Evolutionary conservation across 208 protist genomes (phyloP).

Genomic region (Crithidia expoeki): DNA sequence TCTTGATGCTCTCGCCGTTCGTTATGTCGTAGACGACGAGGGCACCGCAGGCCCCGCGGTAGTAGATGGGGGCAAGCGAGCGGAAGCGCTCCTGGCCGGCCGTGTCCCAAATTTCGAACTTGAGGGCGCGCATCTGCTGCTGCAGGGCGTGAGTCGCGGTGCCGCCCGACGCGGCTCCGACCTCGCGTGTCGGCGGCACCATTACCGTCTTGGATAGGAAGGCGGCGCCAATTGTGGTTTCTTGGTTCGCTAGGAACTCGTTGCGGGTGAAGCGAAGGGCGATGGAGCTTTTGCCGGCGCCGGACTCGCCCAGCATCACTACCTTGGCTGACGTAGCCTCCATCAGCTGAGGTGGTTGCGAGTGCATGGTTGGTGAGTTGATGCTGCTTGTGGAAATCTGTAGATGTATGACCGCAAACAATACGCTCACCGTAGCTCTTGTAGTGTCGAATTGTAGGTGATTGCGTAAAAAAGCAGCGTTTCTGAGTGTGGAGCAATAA

Average conservation of each 20-base stretch:
- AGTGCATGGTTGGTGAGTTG: constrained; percentile 8
- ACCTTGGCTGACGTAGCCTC: constrained; percentile 80
- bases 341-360: constrained; percentile 28
- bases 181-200: constrained; percentile 44
- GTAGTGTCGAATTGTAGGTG: neutral
- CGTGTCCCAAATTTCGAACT: constrained; percentile 94
- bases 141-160: constrained; percentile 17
- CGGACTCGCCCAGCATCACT: constrained; percentile 89
- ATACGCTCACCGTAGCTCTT: neutral
- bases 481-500: too few species aligned
- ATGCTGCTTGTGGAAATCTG: neutral
- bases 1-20: constrained; percentile 92
- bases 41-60: constrained; percentile 90
- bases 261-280: constrained; percentile 86
- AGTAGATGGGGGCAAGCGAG: constrained; percentile 93
- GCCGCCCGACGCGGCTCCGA: constrained; percentile 11
- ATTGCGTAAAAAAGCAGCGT: too few species aligned
- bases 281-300: constrained; percentile 90
- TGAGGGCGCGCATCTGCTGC: constrained; percentile 48
- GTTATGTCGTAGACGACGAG: constrained; percentile 99
- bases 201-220: constrained; percentile 83
- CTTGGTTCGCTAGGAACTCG: constrained; percentile 84
- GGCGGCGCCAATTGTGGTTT: constrained; percentile 89
- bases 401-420: too few species aligned
- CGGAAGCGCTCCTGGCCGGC: constrained; percentile 93